A percentile compares a stretch with the other conserved stretches of the same genome.
Conservation (phyloP, 1,284 basidiomycete species). For the Afroboletus lepidellus region DNA sequence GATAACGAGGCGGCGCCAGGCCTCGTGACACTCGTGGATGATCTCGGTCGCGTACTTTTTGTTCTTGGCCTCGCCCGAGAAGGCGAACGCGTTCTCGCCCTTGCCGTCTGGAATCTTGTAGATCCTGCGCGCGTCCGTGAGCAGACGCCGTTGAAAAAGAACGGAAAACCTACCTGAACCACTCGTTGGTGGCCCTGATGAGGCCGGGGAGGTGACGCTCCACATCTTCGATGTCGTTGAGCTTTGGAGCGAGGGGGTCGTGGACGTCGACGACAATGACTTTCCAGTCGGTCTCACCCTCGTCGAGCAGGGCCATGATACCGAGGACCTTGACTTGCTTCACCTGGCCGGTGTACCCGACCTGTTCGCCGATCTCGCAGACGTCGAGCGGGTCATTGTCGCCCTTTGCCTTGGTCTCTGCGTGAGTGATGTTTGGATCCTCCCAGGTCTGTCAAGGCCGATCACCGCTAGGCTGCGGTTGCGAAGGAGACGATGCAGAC, state of each 20-base stretch:
- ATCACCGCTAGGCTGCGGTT: background rate
- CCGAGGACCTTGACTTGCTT: constrained; percentile 99
- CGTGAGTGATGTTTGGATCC: constrained; percentile 84
- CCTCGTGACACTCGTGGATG: constrained; percentile 98
- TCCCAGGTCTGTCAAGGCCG: constrained; percentile 87
- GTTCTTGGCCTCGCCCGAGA: constrained; percentile 99
- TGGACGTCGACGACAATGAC: constrained; percentile 96
- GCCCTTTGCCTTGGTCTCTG: constrained; percentile 98
- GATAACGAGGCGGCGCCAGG: constrained; percentile 91
- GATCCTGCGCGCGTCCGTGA: constrained; percentile 55
- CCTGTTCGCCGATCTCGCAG: constrained; percentile 99
- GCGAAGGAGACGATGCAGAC: constrained; percentile 1
- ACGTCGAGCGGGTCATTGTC: constrained; percentile 99
- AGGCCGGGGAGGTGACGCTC: constrained; percentile 97
- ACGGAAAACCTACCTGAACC: constrained; percentile 70
- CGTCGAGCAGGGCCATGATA: constrained; percentile 98
- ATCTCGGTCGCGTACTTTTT: constrained; percentile 99
- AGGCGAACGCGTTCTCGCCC: constrained; percentile 98
- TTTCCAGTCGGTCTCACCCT: constrained; percentile 99
- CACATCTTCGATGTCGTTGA: constrained; percentile 99
- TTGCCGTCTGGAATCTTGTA: constrained; percentile 99
- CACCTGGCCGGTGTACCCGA: constrained; percentile 96
- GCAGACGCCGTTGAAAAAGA: background rate
- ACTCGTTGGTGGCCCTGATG: constrained; percentile 95
- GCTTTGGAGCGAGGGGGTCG: constrained; percentile 93